phyloP scores from a whole-genome alignment of 164 flowering plant genomes.

The Cinnamomum chago region DNA sequence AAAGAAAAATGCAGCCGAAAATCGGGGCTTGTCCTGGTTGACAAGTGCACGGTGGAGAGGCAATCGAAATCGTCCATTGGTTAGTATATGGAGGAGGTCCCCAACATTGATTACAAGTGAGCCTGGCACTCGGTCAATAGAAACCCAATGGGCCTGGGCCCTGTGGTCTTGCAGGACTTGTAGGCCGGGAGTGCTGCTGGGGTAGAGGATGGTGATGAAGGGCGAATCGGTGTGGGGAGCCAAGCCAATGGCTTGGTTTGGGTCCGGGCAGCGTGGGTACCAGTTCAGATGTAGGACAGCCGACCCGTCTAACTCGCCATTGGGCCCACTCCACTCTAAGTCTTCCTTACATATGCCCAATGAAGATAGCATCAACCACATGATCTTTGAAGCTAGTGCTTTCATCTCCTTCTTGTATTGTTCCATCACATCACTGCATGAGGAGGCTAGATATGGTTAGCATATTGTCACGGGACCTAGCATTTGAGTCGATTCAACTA shows the following conservation, averaged over 20 bases:
- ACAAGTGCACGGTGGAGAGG: conserved; percentile 57
- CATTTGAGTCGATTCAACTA: too few species aligned
- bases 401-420: conserved; percentile 67
- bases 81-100: conserved; percentile 75
- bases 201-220: conserved; percentile 74
- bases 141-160: conserved; percentile 49
- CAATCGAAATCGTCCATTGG: conserved; percentile 56
- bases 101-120: conserved; percentile 70
- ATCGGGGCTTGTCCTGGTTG: conserved; percentile 33
- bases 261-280: conserved; percentile 88
- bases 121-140: conserved; percentile 54
- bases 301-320: neutral
- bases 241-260: conserved; percentile 82
- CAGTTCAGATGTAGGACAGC: conserved; percentile 47
- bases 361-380: conserved; percentile 57
- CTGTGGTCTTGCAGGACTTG: neutral
- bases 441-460: too few species aligned
- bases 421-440: conserved; percentile 49
- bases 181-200: conserved; percentile 39
- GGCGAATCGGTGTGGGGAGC: conserved; percentile 85
- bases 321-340: conserved; percentile 34
- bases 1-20: conserved; percentile 47
- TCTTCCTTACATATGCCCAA: conserved; percentile 53
- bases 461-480: too few species aligned
- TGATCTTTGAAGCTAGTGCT: conserved; percentile 40